Base-by-base conservation (phyloP, 805 yeast species). In the Wickerhamiella lipophila region DNA sequence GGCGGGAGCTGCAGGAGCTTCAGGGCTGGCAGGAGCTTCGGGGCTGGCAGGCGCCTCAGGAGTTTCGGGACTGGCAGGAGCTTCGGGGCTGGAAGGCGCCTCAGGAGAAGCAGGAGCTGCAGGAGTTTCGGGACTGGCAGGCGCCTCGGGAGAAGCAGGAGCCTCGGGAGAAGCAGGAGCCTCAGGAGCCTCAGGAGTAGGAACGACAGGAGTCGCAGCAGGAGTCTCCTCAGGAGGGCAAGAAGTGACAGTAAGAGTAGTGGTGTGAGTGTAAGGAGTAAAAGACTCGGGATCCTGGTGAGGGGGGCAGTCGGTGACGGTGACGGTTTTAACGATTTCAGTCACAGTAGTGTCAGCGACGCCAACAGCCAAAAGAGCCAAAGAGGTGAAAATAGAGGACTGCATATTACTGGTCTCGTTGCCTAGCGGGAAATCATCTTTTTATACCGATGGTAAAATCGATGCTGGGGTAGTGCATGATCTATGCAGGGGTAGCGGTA, bases 221-320 rank as follows among this genome's bases (percentile, higher is more conserved):
- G 27, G 7, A 16, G 42, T n/a, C 26, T 38, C 16, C n/a, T 22
- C 42, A n/a, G 42, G 42, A 13, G 42, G 42, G 26, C 42, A 29
- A 8, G 34, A 26, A 29, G 32, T 27, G 22, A 41, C 44, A 15
- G 39, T 30, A 21, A 21, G 3, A 32, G 23, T 42, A 22, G 36
- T 29, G 18, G 29, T 13, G 19, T 12, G 18, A 2, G 45, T 26
- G 36, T 42, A 18, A 21, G 42, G 42, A 26, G 26, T 22, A 21
- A 22, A 21, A 21, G 42, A 19, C 27, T 21, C 42, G 21, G 42
- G 18, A 12, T 26, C 25, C 27, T 38, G 23, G 23, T 41, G 35
- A 27, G 46, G 46, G 27, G 46, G 39, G 46, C 46, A 42, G 11
- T 38, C 30, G 27, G 34, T 25, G n/a, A 41, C n/a, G 5, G 34